Evolutionary conservation across 2,329 filamentous ascomycete species (phyloP), one percentile per base, ranked within the genome.

Genomic region (Drechslerella coelobrocha): DNA sequence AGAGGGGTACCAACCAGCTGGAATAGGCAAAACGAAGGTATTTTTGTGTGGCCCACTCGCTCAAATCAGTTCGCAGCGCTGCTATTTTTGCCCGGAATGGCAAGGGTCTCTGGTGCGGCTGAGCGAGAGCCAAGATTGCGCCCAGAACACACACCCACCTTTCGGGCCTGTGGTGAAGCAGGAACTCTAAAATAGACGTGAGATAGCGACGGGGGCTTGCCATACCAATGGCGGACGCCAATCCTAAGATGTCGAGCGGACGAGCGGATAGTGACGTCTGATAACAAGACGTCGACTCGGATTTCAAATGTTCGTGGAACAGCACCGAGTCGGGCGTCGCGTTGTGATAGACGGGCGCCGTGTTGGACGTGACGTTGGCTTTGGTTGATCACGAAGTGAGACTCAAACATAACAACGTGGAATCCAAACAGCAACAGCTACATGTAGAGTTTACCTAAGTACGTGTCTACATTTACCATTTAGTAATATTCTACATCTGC

Each of bases 61-160:
- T 43, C 57, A 54, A 59, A 62, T 62, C 52, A 57, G 39, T 21
- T 34, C 45, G 21, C 54, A 12, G 23, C 27, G 43, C 59, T 71
- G 53, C 66, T 71, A 71, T 71, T 71, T 71, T 71, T 71, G 66
- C 66, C 47, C 48, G 19, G 53, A 39, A 31, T 3, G 34, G 48
- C 66, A 71, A 31, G 66, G 66, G 54, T 63, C n/a, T 14, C 14
- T 24, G 48, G 59, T 71, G 66, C 66, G 66, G 66, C 66, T 71
- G 66, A 71, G 66, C 56, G 39, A 29, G 54, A 56, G 57, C 66
- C 57, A 71, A 60, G 23, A 24, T 17, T 1, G 39, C 51, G 56
- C 45, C 56, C 27, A 60, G 57, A 45, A 61, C 23, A 17, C 41
- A 37, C 29, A 19, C 8, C 47, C 34, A 19, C 41, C 14, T 19